Conservation (phyloP, 495 filamentous ascomycete genomes). For the Pyrenula massariospora region DNA sequence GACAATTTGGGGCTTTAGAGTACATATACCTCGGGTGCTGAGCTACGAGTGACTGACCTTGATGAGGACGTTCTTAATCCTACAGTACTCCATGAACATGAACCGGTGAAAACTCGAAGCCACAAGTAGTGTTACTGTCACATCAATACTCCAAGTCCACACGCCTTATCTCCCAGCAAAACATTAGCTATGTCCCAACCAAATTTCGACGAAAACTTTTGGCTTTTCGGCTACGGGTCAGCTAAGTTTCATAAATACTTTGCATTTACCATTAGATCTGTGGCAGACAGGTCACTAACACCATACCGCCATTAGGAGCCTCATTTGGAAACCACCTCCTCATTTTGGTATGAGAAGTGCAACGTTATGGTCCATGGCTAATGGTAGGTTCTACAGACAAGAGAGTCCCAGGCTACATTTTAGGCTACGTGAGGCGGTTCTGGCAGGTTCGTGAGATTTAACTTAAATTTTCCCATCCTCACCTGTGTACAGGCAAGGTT, state of each 20-base stretch:
- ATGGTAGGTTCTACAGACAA: conserved; percentile 64
- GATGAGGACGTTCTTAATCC: too few species aligned
- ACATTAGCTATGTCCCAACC: conserved; percentile 22
- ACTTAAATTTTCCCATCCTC: conserved; percentile 3
- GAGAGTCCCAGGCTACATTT: conserved; percentile 81
- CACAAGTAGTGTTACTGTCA: too few species aligned
- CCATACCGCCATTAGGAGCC: conserved; percentile 44
- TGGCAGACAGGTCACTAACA: too few species aligned
- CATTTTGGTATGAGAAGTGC: conserved; percentile 91
- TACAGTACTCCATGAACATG: too few species aligned
- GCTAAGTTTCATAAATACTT: conserved; percentile 8
- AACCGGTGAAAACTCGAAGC: too few species aligned
- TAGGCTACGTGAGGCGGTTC: conserved; percentile 89
- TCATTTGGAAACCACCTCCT: conserved; percentile 98
- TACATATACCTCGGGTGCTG: too few species aligned
- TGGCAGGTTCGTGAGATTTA: conserved; percentile 66
- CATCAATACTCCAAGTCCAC: too few species aligned
- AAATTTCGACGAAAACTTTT: conserved; percentile 53
- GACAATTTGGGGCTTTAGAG: too few species aligned
- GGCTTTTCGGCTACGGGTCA: conserved; percentile 89
- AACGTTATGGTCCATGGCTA: too few species aligned
- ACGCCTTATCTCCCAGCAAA: too few species aligned
- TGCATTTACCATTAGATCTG: not conserved
- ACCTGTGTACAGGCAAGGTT: conserved; percentile 1
- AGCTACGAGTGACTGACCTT: too few species aligned